Conservation (phyloP, 805 yeast species). For the Ogataea kodamae region DNA sequence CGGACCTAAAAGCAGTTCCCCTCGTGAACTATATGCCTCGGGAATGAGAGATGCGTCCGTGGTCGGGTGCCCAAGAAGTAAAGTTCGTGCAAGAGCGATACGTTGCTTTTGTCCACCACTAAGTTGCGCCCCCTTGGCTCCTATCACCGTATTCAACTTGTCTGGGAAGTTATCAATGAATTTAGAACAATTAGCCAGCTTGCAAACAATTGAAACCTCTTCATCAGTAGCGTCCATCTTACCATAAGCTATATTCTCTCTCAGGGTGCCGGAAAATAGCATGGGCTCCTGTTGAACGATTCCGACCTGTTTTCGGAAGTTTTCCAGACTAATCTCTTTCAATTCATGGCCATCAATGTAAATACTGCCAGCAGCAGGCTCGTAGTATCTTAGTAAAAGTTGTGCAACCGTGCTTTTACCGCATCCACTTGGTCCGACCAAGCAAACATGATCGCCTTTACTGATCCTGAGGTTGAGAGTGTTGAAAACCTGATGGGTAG, state of each 20-base stretch:
- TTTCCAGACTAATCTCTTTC: slow-evolving; percentile 62
- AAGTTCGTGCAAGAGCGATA: slow-evolving; percentile 84
- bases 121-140: slow-evolving; percentile 82
- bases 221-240: slow-evolving; percentile 55
- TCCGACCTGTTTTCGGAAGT: slow-evolving; percentile 73
- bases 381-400: slow-evolving; percentile 77
- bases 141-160: slow-evolving; percentile 77
- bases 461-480: slow-evolving; percentile 56
- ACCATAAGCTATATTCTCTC: slow-evolving; percentile 82
- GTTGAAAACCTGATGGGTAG: slow-evolving; percentile 61
- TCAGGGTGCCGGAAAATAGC: slow-evolving; percentile 78
- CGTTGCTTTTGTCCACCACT: slow-evolving; percentile 96
- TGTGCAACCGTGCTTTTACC: slow-evolving; percentile 90
- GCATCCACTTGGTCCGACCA: slow-evolving; percentile 96
- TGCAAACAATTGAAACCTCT: slow-evolving; percentile 57
- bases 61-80: slow-evolving; percentile 46
- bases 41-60: slow-evolving; percentile 6
- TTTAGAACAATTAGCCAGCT: slow-evolving; percentile 66
- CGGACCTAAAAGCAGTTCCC: slow-evolving; percentile 46
- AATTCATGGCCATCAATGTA: slow-evolving; percentile 63
- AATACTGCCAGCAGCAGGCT: slow-evolving; percentile 64
- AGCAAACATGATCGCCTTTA: slow-evolving; percentile 85
- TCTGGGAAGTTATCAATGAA: slow-evolving; percentile 78
- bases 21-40: slow-evolving; percentile 22
- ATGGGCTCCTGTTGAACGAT: slow-evolving; percentile 92